Evolutionary conservation across 2,329 filamentous ascomycete genomes (phyloP).

Genomic region (Cercospora berteroae): DNA sequence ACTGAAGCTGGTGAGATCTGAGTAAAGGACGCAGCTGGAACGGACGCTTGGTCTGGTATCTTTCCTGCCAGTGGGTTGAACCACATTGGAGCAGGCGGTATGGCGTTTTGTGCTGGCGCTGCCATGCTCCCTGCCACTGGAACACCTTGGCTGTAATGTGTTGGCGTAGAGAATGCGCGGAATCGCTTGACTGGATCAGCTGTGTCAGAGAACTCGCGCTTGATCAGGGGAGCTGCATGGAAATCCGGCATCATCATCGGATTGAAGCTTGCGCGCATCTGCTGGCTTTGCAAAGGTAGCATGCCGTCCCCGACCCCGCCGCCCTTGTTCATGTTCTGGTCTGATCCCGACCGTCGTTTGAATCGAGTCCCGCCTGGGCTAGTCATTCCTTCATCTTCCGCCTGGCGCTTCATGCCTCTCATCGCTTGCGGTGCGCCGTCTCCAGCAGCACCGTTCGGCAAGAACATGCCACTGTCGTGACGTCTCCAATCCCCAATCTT

Average conservation of each 20-base stretch:
- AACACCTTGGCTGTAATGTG: background rate
- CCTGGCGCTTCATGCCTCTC: background rate
- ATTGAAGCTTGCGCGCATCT: background rate
- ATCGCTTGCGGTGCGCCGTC: background rate
- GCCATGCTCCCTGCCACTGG: background rate
- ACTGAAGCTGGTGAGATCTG: background rate
- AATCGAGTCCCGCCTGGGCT: background rate
- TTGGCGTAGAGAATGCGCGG: background rate
- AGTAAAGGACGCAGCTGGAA: background rate
- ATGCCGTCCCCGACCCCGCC: background rate
- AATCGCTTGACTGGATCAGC: constrained; percentile 1
- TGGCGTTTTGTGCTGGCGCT: background rate
- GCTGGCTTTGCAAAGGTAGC: background rate
- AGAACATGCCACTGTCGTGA: constrained; percentile 1
- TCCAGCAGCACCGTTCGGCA: background rate
- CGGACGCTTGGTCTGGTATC: background rate
- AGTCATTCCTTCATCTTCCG: background rate
- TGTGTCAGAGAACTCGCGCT: background rate
- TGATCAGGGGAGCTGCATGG: background rate
- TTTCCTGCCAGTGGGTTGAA: background rate
- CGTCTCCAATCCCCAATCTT: constrained; percentile 20
- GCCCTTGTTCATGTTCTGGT: background rate
- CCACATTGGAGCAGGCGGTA: background rate
- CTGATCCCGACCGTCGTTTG: background rate
- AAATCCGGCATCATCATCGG: background rate